Percentiles rank a stretch among this genome's conserved stretches.
Conservation (phyloP, 2,329 filamentous ascomycete genomes). For the Aspergillus melleus region DNA sequence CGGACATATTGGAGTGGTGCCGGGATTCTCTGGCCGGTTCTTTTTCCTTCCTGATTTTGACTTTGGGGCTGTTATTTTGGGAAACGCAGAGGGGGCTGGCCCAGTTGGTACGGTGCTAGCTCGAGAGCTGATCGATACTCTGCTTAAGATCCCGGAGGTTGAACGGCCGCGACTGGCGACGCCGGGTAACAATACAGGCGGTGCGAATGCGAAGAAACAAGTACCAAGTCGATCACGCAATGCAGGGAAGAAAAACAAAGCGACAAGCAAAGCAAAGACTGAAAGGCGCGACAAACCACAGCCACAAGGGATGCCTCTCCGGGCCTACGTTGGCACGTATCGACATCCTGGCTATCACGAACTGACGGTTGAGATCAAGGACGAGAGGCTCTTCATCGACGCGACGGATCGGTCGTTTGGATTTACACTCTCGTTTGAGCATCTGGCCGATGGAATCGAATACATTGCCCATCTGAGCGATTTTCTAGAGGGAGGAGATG, state of each 20-base stretch:
- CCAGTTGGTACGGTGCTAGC: conserved; percentile 16
- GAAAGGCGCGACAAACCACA: background rate
- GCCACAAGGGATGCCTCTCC: conserved; percentile 17
- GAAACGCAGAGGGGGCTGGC: conserved; percentile 23
- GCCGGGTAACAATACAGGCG: background rate
- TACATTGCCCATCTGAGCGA: conserved; percentile 27
- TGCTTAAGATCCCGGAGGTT: conserved; percentile 17
- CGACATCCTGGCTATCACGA: conserved; percentile 28
- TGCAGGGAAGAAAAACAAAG: conserved; percentile 7
- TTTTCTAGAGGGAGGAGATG: conserved; percentile 11
- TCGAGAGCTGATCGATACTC: conserved; percentile 26
- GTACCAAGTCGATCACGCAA: conserved; percentile 2
- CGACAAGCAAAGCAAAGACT: conserved; percentile 1
- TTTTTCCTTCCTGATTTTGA: conserved; percentile 30
- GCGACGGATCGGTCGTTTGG: conserved; percentile 33
- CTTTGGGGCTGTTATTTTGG: conserved; percentile 32
- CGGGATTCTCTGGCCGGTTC: conserved; percentile 26
- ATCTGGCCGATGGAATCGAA: conserved; percentile 26
- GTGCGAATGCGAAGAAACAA: background rate
- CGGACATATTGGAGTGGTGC: conserved; percentile 28
- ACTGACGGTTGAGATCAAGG: conserved; percentile 25
- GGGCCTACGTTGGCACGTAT: conserved; percentile 24
- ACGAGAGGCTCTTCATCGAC: conserved; percentile 32
- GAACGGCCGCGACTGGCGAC: conserved; percentile 20
- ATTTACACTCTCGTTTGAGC: conserved; percentile 33